A percentile compares a stretch with the other conserved stretches of the same genome.
Evolutionary conservation across 2,329 filamentous ascomycete genomes (phyloP).

Genomic region (Parastagonospora avenae): DNA sequence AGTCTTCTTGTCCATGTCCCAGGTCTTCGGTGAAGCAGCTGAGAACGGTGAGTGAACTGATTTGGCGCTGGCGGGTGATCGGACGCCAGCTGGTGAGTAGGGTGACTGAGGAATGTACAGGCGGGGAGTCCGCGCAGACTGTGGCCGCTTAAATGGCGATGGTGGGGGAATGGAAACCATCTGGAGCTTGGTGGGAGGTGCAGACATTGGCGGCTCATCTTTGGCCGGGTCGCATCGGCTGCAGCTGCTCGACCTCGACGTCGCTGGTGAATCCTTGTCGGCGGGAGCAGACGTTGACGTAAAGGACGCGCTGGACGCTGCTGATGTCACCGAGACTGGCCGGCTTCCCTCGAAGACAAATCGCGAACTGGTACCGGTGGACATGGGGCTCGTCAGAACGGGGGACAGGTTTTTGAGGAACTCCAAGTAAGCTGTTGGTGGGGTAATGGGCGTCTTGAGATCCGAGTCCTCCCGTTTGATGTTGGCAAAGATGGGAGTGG

Average conservation of each 20-base stretch:
- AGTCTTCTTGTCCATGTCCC: constrained; percentile 73
- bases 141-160: constrained; percentile 67
- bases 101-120: constrained; percentile 81
- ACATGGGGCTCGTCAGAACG: constrained; percentile 70
- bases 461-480: constrained; percentile 70
- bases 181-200: constrained; percentile 52
- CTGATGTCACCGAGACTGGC: constrained; percentile 46
- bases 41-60: constrained; percentile 71
- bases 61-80: constrained; percentile 71
- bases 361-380: constrained; percentile 61
- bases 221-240: constrained; percentile 42
- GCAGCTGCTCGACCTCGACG: constrained; percentile 47
- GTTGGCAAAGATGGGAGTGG: constrained; percentile 53
- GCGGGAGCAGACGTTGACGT: constrained; percentile 41
- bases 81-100: constrained; percentile 62
- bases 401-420: constrained; percentile 84
- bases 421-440: constrained; percentile 86
- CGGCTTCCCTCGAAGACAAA: constrained; percentile 55
- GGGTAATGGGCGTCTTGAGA: constrained; percentile 84
- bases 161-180: constrained; percentile 65
- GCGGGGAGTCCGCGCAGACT: constrained; percentile 63
- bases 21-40: constrained; percentile 76
- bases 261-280: constrained; percentile 41
- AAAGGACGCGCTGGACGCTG: constrained; percentile 42
- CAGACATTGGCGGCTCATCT: constrained; percentile 49